These are phyloP conservation scores for Pseudocercospora cruenta DNA, from an alignment of 2,329 filamentous ascomycete species.

Conservation along the genomic window DNA sequence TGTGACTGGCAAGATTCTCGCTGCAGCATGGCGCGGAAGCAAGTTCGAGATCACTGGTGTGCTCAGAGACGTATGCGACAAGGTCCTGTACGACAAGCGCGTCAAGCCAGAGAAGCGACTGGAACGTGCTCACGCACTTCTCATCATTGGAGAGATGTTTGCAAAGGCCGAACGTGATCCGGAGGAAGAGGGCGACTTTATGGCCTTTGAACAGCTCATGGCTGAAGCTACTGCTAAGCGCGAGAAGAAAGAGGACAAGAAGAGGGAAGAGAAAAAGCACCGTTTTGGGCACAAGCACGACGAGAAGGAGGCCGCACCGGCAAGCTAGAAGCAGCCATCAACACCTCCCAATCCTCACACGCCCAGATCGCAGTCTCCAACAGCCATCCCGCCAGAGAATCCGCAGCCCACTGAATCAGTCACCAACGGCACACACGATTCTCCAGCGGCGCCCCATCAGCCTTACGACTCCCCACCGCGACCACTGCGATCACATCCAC, in stretches of 20 bases:
- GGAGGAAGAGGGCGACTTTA: slow-evolving; percentile 97
- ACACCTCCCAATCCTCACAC: neutral
- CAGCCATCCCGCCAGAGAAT: neutral
- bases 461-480: slow-evolving; percentile 2
- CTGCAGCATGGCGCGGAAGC: slow-evolving; percentile 92
- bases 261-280: slow-evolving; percentile 54
- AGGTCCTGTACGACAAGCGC: slow-evolving; percentile 77
- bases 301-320: slow-evolving; percentile 19
- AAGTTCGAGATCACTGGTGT: slow-evolving; percentile 99
- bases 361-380: neutral
- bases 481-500: slow-evolving; percentile 3
- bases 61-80: slow-evolving; percentile 89
- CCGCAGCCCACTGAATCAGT: neutral
- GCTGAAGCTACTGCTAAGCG: slow-evolving; percentile 96
- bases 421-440: neutral
- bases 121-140: slow-evolving; percentile 85
- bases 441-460: neutral
- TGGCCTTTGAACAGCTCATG: slow-evolving; percentile 97
- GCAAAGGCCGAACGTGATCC: slow-evolving; percentile 82
- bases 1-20: slow-evolving; percentile 97
- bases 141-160: slow-evolving; percentile 88
- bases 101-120: slow-evolving; percentile 82
- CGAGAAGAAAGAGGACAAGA: slow-evolving; percentile 76
- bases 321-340: slow-evolving; percentile 8
- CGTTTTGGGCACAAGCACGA: slow-evolving; percentile 23